Conservation (phyloP, 2,329 filamentous ascomycete species). For the Aspergillus sp. region DNA sequence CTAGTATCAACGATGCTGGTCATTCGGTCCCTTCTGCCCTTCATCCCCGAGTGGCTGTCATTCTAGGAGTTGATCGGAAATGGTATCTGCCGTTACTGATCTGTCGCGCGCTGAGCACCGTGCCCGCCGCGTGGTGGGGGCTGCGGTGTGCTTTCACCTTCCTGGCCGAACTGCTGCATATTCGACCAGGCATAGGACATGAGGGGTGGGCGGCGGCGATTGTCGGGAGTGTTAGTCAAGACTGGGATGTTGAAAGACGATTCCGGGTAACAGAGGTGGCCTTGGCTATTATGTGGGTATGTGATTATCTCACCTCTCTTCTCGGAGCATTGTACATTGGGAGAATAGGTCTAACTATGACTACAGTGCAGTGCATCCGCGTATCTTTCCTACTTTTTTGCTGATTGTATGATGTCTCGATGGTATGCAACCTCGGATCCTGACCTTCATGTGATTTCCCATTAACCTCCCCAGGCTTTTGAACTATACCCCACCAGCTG, state of each 20-base stretch:
- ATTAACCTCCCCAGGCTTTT: slow-evolving; percentile 63
- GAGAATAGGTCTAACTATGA: neutral
- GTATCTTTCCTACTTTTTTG: slow-evolving; percentile 80
- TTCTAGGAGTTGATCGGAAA: slow-evolving; percentile 69
- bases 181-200: slow-evolving; percentile 46
- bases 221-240: slow-evolving; percentile 38
- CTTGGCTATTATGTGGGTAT: slow-evolving; percentile 73
- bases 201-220: slow-evolving; percentile 45
- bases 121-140: slow-evolving; percentile 72
- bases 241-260: slow-evolving; percentile 51
- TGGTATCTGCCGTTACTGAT: slow-evolving; percentile 75
- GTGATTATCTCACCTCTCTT: slow-evolving; percentile 37
- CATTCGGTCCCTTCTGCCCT: slow-evolving; percentile 46
- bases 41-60: slow-evolving; percentile 76
- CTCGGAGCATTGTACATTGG: slow-evolving; percentile 4
- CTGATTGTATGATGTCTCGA: slow-evolving; percentile 80
- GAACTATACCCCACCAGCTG: slow-evolving; percentile 76
- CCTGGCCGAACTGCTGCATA: slow-evolving; percentile 62
- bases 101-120: slow-evolving; percentile 70
- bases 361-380: slow-evolving; percentile 71
- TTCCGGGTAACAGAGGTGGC: slow-evolving; percentile 68
- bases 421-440: slow-evolving; percentile 57
- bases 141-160: slow-evolving; percentile 69
- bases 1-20: slow-evolving; percentile 33
- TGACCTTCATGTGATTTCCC: neutral